phyloP scores from a whole-genome alignment of 805 yeast species.

The Lachancea waltii region DNA sequence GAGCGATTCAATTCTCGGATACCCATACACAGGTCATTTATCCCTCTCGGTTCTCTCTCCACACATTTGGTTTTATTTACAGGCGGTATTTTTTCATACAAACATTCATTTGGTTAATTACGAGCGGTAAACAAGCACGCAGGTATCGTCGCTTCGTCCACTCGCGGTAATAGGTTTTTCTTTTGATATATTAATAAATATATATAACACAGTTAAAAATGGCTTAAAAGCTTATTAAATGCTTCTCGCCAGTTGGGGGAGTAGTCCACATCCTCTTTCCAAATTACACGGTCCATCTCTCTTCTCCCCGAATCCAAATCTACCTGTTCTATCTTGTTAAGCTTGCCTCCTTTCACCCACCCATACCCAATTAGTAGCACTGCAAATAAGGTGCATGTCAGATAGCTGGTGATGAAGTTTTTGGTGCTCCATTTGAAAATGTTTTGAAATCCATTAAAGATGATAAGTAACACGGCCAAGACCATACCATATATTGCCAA shows the following conservation, averaged over 20 bases:
- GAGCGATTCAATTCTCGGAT: too few relatives aligned
- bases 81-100: too few relatives aligned
- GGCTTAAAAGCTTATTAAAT: conserved; percentile 14
- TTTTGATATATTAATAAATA: too few relatives aligned
- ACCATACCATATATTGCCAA: conserved; percentile 52
- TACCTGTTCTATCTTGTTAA: conserved; percentile 58
- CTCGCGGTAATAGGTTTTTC: too few relatives aligned
- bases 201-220: conserved; percentile 6
- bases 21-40: too few relatives aligned
- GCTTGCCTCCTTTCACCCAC: conserved; percentile 47
- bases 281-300: conserved; percentile 67
- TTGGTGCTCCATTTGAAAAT: conserved; percentile 53
- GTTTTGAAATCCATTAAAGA: conserved; percentile 53
- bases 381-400: conserved; percentile 45
- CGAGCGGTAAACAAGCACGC: too few relatives aligned
- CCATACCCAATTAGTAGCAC: conserved; percentile 48
- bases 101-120: too few relatives aligned
- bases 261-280: conserved; percentile 62
- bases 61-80: too few relatives aligned
- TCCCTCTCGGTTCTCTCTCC: too few relatives aligned
- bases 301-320: conserved; percentile 77
- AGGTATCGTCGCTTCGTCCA: too few relatives aligned
- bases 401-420: conserved; percentile 56
- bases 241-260: conserved; percentile 13
- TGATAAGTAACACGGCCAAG: conserved; percentile 41